A percentile compares a stretch with the other conserved stretches of the same genome.
Evolutionary conservation across 1,284 basidiomycete species (phyloP).

Genomic region (Fomitopsis betulina): DNA sequence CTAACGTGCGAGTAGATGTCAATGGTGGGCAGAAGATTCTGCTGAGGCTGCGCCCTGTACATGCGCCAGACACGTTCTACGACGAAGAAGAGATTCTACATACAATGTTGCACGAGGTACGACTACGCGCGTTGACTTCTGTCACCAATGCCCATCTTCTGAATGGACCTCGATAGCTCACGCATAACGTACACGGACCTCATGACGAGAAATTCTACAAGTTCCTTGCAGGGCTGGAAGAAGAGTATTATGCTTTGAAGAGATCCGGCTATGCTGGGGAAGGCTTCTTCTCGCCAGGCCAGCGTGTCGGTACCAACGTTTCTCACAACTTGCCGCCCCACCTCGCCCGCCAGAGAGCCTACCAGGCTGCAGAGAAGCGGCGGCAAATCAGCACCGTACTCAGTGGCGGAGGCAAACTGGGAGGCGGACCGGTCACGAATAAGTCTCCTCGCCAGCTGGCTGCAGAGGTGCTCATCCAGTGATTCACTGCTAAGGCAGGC

Average conservation of each 20-base stretch:
- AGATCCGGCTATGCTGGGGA: slow-evolving; percentile 77
- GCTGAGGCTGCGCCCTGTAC: slow-evolving; percentile 69
- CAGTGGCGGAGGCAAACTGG: slow-evolving; percentile 52
- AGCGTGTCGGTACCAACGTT: slow-evolving; percentile 53
- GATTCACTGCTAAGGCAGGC: background rate
- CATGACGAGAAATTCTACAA: slow-evolving; percentile 85
- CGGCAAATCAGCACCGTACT: slow-evolving; percentile 42
- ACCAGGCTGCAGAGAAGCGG: slow-evolving; percentile 76
- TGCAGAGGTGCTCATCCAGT: slow-evolving; percentile 54
- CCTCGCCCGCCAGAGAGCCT: slow-evolving; percentile 57
- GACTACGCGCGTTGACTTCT: slow-evolving; percentile 8
- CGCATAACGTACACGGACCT: slow-evolving; percentile 84
- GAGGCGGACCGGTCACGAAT: slow-evolving; percentile 36
- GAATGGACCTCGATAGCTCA: slow-evolving; percentile 46
- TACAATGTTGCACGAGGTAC: slow-evolving; percentile 87
- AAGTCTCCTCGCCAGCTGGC: slow-evolving; percentile 69
- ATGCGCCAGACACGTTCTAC: slow-evolving; percentile 68
- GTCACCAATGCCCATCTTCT: too few relatives aligned
- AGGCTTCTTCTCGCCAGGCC: slow-evolving; percentile 76
- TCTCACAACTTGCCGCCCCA: slow-evolving; percentile 64
- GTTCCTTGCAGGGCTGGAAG: slow-evolving; percentile 69
- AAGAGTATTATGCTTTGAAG: slow-evolving; percentile 76
- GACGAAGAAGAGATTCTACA: slow-evolving; percentile 70
- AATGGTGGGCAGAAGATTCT: slow-evolving; percentile 79
- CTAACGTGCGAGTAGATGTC: slow-evolving; percentile 46